A percentile compares a stretch with the other conserved stretches of the same genome.
Conservation (phyloP, 2,329 filamentous ascomycete genomes). For the Colletotrichum lini region DNA sequence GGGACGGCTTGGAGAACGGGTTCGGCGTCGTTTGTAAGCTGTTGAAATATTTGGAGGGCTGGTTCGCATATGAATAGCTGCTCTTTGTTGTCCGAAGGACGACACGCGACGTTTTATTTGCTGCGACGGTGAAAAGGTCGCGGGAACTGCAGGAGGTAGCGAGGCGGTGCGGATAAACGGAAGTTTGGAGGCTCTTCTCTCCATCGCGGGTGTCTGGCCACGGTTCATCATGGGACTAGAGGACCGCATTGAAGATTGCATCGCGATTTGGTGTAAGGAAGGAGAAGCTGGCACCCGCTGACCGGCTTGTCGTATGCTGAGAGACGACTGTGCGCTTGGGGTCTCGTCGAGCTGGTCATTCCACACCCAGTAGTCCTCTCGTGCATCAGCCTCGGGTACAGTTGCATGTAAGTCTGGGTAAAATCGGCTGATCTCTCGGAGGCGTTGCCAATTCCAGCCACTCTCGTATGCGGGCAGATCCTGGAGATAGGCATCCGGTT, state of each 20-base stretch:
- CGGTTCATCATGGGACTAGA: constrained; percentile 54
- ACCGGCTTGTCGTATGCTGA: constrained; percentile 59
- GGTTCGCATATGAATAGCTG: constrained; percentile 40
- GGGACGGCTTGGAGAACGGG: constrained; percentile 70
- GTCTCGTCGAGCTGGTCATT: constrained; percentile 74
- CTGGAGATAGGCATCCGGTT: constrained; percentile 82
- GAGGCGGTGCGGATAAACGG: constrained; percentile 67
- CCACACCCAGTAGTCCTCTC: constrained; percentile 78
- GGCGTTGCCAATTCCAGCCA: constrained; percentile 79
- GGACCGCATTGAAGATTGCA: constrained; percentile 54
- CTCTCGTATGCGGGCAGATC: constrained; percentile 66
- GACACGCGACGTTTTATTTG: constrained; percentile 60
- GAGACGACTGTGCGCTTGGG: constrained; percentile 60
- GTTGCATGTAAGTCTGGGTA: constrained; percentile 57
- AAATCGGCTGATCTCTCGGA: constrained; percentile 74
- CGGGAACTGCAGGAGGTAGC: constrained; percentile 60
- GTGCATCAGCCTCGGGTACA: constrained; percentile 72
- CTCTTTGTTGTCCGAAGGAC: constrained; percentile 55
- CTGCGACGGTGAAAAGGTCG: constrained; percentile 56
- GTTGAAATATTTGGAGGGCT: constrained; percentile 48
- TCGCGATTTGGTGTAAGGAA: constrained; percentile 56
- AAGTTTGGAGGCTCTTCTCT: constrained; percentile 60
- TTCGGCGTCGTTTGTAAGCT: constrained; percentile 62
- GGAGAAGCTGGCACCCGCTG: constrained; percentile 60
- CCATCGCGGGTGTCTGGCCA: constrained; percentile 58